Evolutionary conservation across 306 rosid species (phyloP), one percentile per base, ranked within the genome.

Genomic region (Castanopsis chinensis): DNA sequence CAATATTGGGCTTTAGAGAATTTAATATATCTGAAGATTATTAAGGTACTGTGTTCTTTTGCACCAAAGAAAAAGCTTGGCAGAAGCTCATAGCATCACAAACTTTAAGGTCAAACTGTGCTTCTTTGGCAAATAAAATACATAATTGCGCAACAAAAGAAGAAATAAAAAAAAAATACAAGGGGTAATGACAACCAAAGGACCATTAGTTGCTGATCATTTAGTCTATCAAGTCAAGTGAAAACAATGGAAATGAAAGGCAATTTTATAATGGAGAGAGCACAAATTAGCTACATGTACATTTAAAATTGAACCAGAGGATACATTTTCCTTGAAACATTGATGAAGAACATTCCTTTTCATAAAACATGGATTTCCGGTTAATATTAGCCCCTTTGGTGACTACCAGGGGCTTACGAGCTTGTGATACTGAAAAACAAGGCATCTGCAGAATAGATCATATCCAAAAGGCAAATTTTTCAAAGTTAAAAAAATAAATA

Each of bases 261-360:
- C 10, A 18, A 63, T 69, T 63, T 73, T 69, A 60, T 32, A 52
- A 79, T 37, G 72, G 30, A 70, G 45, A 25, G 55, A 71, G 60
- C 33, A 23, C 52, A 41, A 23, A 76, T 25, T 57, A 30, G 69
- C 19, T 25, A 55, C 35, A 35, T 14, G 25, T 12, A 35, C 20
- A 61, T 58, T 35, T 71, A 59, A 82, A 70, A 73, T 15, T 28
- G 55, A 28, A 74, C 49, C 51, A 20, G 74, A 37, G 93, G 95
- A 92, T 92, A 92, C 98, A 89, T 49, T 84, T 82, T 85, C 73
- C 84, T 5, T 87, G 94, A 77, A 90, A 79, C 79, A 85, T 72
- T 61, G 92, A 78, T 53, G 69, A 71, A 72, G 91, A 83, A 84
- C 78, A 52, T 79, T 88, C 89, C 77, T 59, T 43, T 72, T 89